phyloP scores from a whole-genome alignment of 768 basidiomycete genomes.

The Hydnomerulius pinastri region DNA sequence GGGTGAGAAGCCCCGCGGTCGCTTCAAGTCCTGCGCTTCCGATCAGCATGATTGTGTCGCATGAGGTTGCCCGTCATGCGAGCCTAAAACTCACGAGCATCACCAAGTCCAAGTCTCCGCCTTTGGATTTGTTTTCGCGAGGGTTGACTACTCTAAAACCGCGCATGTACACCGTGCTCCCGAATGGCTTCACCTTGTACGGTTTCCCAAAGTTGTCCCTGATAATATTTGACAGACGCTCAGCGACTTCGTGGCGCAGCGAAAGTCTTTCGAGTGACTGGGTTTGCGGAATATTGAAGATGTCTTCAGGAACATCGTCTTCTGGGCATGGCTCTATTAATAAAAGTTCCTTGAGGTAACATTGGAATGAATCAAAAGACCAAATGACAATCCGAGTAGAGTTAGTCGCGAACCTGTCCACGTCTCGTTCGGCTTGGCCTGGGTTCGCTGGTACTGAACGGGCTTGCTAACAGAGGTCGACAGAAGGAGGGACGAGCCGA shows the following conservation, averaged over 20 bases:
- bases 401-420: not conserved
- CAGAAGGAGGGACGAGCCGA: not conserved
- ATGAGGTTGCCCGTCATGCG: not conserved
- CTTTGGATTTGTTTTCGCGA: conserved; percentile 12
- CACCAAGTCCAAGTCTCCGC: conserved; percentile 52
- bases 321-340: no score
- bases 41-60: not conserved
- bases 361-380: no score
- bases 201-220: conserved; percentile 29
- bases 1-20: conserved; percentile 32
- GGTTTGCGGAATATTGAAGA: no score
- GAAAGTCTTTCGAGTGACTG: not conserved
- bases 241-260: not conserved
- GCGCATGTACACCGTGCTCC: conserved; percentile 50
- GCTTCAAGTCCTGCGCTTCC: conserved; percentile 32
- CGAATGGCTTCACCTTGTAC: conserved; percentile 45
- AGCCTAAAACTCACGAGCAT: conserved; percentile 42
- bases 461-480: not conserved
- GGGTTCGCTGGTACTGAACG: not conserved
- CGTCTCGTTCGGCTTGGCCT: no score
- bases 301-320: no score
- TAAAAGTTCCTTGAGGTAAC: no score
- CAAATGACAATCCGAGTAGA: no score
- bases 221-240: conserved; percentile 17
- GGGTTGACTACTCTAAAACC: conserved; percentile 28